These are phyloP conservation scores for Colletotrichum neosansevieriae DNA, from an alignment of 2,329 filamentous ascomycete genomes.

Conservation along the genomic window DNA sequence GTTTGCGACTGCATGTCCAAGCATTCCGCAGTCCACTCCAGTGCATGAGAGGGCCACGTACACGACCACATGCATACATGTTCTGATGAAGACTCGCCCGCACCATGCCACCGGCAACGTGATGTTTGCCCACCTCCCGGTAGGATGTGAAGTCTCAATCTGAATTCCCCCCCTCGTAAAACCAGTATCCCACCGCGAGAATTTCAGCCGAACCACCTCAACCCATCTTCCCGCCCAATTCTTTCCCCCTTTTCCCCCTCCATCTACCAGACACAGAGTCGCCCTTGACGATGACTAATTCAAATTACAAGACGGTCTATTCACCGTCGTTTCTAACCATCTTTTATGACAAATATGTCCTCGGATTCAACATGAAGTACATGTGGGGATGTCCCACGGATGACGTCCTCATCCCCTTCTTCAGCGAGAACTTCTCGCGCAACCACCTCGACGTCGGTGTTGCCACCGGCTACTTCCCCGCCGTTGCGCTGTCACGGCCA, in stretches of 20 bases:
- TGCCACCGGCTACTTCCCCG: slow-evolving; percentile 54
- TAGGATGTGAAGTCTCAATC: not conserved
- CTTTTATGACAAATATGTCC: slow-evolving; percentile 50
- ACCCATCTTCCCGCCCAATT: not conserved
- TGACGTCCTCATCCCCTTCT: slow-evolving; percentile 49
- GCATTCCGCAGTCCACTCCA: slow-evolving; percentile 6
- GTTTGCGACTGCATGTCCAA: slow-evolving; percentile 1
- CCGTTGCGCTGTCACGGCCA: slow-evolving; percentile 43
- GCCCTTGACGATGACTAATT: slow-evolving; percentile 21
- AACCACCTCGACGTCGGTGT: slow-evolving; percentile 56
- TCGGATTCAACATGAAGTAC: slow-evolving; percentile 51
- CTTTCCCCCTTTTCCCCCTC: not conserved
- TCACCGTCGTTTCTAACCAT: slow-evolving; percentile 35
- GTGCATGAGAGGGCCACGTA: slow-evolving; percentile 15
- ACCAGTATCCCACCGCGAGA: not conserved
- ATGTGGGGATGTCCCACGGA: slow-evolving; percentile 52
- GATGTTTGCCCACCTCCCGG: not conserved
- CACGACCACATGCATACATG: not conserved
- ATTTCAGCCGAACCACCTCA: not conserved
- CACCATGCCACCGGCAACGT: not conserved
- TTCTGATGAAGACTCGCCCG: not conserved
- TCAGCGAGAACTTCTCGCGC: slow-evolving; percentile 49
- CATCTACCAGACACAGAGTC: not conserved
- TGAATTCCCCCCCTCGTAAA: too few species aligned
- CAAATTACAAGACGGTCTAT: slow-evolving; percentile 28